phyloP scores from a whole-genome alignment of 768 basidiomycete genomes.

The Collybia sp. region DNA sequence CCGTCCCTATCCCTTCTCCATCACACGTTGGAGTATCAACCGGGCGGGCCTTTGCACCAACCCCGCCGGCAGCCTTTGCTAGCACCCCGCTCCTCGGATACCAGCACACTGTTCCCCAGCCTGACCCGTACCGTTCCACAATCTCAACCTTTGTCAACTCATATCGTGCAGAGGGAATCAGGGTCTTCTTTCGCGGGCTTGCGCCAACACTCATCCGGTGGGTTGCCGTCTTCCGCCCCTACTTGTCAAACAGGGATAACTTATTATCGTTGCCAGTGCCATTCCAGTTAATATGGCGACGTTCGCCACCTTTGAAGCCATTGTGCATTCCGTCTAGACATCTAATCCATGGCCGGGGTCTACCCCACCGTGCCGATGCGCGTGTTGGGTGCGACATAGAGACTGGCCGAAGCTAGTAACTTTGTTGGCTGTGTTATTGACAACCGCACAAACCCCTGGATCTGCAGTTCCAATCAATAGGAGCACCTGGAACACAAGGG shows the following conservation, averaged over 20 bases:
- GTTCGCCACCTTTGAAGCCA: conserved; percentile 67
- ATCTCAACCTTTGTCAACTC: conserved; percentile 54
- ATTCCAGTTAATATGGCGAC: conserved; percentile 85
- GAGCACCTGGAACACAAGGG: too few species aligned
- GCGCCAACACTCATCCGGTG: conserved; percentile 79
- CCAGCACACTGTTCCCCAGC: conserved; percentile 1
- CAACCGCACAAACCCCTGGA: too few species aligned
- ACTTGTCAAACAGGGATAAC: not conserved
- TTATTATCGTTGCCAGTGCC: conserved; percentile 38
- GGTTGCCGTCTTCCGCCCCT: conserved; percentile 13
- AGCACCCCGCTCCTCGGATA: conserved; percentile 8
- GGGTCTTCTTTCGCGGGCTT: conserved; percentile 74
- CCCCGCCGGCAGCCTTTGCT: conserved; percentile 1
- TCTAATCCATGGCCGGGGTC: too few species aligned
- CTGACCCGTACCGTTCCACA: conserved; percentile 56
- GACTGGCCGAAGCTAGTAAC: too few species aligned
- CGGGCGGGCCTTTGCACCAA: not conserved
- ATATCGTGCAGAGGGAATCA: conserved; percentile 57
- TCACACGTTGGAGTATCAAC: too few species aligned
- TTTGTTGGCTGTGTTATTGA: too few species aligned
- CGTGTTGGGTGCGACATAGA: too few species aligned
- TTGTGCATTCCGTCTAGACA: conserved; percentile 33
- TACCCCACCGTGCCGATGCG: too few species aligned
- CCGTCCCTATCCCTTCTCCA: conserved; percentile 6
- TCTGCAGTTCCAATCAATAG: too few species aligned